Base-by-base conservation (phyloP, 306 rosid genomes). In the Prosopis cineraria region DNA sequence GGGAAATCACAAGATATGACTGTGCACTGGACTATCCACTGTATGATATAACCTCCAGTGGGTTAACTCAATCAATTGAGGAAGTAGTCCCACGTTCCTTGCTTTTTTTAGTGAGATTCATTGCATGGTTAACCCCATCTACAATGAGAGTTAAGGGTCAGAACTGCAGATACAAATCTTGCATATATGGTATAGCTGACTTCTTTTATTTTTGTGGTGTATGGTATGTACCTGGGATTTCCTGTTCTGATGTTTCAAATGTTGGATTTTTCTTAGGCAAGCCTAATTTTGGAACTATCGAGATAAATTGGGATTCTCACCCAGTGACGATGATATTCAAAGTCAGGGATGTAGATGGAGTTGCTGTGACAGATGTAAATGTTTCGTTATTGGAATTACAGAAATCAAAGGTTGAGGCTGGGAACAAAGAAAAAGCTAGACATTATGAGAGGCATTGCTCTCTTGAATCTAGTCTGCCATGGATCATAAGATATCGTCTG, bases 41-140 rank as follows among this genome's bases (percentile, higher is more conserved):
- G 30, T 93, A 86, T 86, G 97, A 90, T 70, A 65, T 90, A 78
- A 93, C 97, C 79, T 81, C 97, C 59, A 90, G 96, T 41, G 97
- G 97, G 65, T 64, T 93, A 62, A 93, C 96, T 77, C 96, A 89
- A 81, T 90, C 97, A 34, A 63, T 93, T 45, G 97, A 89, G 80
- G 85, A 55, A 68, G 89, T 72, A 43, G 78, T 89, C 48, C 91
- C 94, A n/a, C 68, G 39, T 47, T 84, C 83, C 70, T 76, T 90
- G 56, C 92, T 45, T 73, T 74, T 78, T 69, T 6, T 89, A 1
- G 87, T 89, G 80, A 86, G 92, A 80, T 89, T 89, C 68, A 47
- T 85, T 45, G 92, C 92, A 69, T 84, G 89, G 89, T 68, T 87
- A 78, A 86, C 88, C 24, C 96, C 94, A 56, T 84, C 93, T 62